Conservation (phyloP, 345 rosid species). For the Populus deltoides region DNA sequence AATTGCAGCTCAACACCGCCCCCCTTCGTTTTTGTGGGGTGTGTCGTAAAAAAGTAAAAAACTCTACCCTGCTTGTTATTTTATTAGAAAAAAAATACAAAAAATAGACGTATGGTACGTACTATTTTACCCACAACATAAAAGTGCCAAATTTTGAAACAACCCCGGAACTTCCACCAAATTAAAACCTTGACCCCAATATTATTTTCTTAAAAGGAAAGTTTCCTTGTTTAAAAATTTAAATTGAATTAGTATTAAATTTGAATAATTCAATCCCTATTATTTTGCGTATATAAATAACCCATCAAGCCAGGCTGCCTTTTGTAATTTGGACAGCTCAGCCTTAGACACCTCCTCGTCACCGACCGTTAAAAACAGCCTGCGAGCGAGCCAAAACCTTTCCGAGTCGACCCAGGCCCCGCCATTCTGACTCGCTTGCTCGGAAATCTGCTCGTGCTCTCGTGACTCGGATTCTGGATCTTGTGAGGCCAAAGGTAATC, state of each 20-base stretch:
- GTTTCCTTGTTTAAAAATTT: background rate
- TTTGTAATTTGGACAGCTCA: background rate
- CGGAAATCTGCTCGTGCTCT: conserved; percentile 10
- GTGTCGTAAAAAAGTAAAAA: background rate
- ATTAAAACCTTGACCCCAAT: background rate
- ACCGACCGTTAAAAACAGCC: background rate
- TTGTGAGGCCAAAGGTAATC: background rate
- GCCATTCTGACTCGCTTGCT: conserved; percentile 9
- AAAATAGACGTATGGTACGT: conserved; percentile 10
- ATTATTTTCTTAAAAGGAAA: background rate
- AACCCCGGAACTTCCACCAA: conserved; percentile 21
- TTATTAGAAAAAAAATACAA: background rate
- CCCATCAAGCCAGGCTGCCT: background rate
- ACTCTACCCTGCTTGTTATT: background rate
- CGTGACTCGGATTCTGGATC: background rate
- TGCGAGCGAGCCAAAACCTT: background rate
- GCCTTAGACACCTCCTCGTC: background rate
- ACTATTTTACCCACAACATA: conserved; percentile 4
- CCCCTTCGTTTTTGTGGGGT: background rate
- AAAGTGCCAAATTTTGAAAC: conserved; percentile 25
- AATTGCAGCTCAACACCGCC: too few species aligned
- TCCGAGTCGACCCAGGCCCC: conserved; percentile 24
- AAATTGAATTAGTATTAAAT: background rate
- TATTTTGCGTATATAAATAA: background rate
- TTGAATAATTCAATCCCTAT: background rate